Conservation (phyloP, 176 grass and related monocot species). For the Musa schizocarpa region DNA sequence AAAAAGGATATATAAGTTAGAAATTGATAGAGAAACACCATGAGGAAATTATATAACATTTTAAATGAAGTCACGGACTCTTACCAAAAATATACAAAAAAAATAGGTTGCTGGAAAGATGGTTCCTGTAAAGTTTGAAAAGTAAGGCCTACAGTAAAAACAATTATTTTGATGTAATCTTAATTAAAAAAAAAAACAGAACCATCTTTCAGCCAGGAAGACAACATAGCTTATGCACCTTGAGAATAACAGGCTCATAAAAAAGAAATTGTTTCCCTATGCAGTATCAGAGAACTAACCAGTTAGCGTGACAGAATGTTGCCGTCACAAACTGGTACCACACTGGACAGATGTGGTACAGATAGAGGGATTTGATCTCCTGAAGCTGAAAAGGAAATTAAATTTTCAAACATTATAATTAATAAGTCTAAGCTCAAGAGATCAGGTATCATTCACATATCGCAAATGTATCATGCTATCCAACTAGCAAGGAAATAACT, state of each 20-base stretch:
- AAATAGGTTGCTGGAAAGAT: conserved; percentile 98
- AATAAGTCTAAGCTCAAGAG: background rate
- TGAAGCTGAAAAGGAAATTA: conserved; percentile 46
- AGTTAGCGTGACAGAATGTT: conserved; percentile 94
- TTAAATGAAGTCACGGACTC: conserved; percentile 29
- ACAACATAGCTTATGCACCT: background rate
- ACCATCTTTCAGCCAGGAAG: background rate
- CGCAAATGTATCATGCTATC: background rate
- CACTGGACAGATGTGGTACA: conserved; percentile 61
- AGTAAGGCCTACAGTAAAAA: conserved; percentile 24
- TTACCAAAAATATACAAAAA: conserved; percentile 99
- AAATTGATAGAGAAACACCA: background rate
- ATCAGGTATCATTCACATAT: background rate
- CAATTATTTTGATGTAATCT: conserved; percentile 3
- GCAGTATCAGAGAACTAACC: conserved; percentile 40
- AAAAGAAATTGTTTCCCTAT: background rate
- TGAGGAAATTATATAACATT: conserved; percentile 21
- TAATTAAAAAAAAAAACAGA: conserved; percentile 11
- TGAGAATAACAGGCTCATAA: background rate
- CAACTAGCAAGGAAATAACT: background rate
- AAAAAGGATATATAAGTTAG: background rate
- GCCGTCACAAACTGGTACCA: conserved; percentile 97
- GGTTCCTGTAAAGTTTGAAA: conserved; percentile 59
- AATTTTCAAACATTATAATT: background rate
- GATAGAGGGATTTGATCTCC: conserved; percentile 57